Evolutionary conservation across 345 rosid genomes (phyloP).

Genomic region (Zanthoxylum bungeanum): DNA sequence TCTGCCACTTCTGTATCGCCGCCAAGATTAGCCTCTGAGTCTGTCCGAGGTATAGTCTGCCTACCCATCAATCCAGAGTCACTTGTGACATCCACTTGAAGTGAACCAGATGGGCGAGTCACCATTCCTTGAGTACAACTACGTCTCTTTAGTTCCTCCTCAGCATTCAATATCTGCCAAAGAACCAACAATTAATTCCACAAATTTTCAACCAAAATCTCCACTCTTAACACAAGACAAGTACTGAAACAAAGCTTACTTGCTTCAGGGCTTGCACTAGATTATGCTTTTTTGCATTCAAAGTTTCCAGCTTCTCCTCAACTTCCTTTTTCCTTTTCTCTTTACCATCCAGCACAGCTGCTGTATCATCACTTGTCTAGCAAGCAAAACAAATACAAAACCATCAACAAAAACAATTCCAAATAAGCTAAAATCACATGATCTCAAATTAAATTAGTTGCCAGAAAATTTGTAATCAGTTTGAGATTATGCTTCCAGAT

Average conservation of each 20-base stretch:
- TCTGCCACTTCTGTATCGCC: conserved; percentile 72
- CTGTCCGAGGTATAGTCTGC: conserved; percentile 50
- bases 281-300: conserved; percentile 85
- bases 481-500: no score
- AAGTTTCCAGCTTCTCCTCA: conserved; percentile 63
- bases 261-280: conserved; percentile 88
- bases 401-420: not conserved
- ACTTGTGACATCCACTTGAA: conserved; percentile 71
- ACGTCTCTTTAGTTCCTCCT: conserved; percentile 86
- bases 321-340: conserved; percentile 62
- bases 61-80: conserved; percentile 61
- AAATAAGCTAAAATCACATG: not conserved
- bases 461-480: no score
- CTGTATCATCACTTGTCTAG: conserved; percentile 40
- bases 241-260: conserved; percentile 31
- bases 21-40: conserved; percentile 57
- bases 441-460: no score
- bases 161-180: conserved; percentile 70
- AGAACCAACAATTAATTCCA: conserved; percentile 4
- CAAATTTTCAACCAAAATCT: no score
- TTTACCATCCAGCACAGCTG: conserved; percentile 31
- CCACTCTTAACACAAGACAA: not conserved
- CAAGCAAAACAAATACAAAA: conserved; percentile 9
- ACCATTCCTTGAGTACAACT: conserved; percentile 43
- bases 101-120: conserved; percentile 49